phyloP scores from a whole-genome alignment of 495 filamentous ascomycete species.

The Annulohypoxylon nitens region DNA sequence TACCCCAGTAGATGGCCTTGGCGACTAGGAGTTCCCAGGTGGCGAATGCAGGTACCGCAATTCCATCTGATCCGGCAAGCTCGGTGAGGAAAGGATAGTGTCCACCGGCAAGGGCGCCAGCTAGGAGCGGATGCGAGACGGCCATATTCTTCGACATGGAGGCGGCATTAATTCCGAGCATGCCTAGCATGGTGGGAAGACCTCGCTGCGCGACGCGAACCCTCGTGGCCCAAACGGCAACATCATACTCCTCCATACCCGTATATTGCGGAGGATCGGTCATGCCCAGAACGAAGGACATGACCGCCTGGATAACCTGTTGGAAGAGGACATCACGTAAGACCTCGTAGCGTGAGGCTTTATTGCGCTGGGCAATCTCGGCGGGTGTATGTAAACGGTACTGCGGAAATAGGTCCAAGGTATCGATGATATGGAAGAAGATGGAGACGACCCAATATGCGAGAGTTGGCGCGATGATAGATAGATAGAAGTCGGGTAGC shows the following conservation, averaged over 20 bases:
- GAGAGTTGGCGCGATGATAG: slow-evolving; percentile 79
- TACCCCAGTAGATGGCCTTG: slow-evolving; percentile 79
- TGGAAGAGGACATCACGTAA: slow-evolving; percentile 89
- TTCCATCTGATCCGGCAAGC: slow-evolving; percentile 59
- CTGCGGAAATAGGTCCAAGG: slow-evolving; percentile 82
- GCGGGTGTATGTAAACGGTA: slow-evolving; percentile 94
- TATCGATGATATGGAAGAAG: slow-evolving; percentile 87
- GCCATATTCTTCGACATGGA: slow-evolving; percentile 68
- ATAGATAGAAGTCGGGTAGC: slow-evolving; percentile 83
- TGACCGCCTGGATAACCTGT: slow-evolving; percentile 84
- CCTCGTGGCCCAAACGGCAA: slow-evolving; percentile 83
- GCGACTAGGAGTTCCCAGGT: slow-evolving; percentile 82
- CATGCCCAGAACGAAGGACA: slow-evolving; percentile 70
- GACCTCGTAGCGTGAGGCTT: slow-evolving; percentile 83
- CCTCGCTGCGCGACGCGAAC: slow-evolving; percentile 77
- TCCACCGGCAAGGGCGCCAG: slow-evolving; percentile 77
- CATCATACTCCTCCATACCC: slow-evolving; percentile 84
- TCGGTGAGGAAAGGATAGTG: slow-evolving; percentile 72
- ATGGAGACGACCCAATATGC: slow-evolving; percentile 92
- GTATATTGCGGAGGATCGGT: slow-evolving; percentile 74
- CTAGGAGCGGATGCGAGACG: slow-evolving; percentile 71
- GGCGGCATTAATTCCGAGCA: slow-evolving; percentile 69
- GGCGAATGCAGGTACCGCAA: slow-evolving; percentile 67
- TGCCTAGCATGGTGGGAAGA: slow-evolving; percentile 69
- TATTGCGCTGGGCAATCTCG: slow-evolving; percentile 87